These are phyloP conservation scores for Didymella exigua DNA, from an alignment of 2,329 filamentous ascomycete genomes.

Conservation along the genomic window DNA sequence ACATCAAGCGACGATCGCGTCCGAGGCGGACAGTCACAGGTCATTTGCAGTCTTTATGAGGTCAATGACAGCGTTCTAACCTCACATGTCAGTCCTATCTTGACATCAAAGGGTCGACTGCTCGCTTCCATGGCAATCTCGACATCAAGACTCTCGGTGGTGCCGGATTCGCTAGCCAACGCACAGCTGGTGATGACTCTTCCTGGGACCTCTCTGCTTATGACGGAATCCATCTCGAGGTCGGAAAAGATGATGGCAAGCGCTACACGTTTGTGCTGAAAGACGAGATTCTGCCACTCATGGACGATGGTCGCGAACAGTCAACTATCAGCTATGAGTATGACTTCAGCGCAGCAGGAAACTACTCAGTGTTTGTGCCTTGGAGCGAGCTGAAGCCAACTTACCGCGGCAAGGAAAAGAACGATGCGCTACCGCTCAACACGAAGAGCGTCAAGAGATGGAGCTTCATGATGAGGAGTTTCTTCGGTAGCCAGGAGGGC, in stretches of 20 bases:
- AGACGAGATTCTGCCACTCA: conserved; percentile 64
- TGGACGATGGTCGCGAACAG: conserved; percentile 70
- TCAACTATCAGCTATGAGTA: conserved; percentile 75
- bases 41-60: conserved; percentile 26
- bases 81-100: conserved; percentile 57
- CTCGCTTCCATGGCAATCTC: conserved; percentile 69
- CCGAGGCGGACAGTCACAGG: conserved; percentile 71
- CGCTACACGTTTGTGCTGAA: conserved; percentile 77
- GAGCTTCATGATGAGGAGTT: conserved; percentile 82
- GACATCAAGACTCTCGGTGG: conserved; percentile 78
- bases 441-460: conserved; percentile 67
- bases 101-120: conserved; percentile 47
- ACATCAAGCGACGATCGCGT: conserved; percentile 75
- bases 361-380: conserved; percentile 57
- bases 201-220: conserved; percentile 69
- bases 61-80: conserved; percentile 43
- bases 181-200: conserved; percentile 63
- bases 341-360: conserved; percentile 27
- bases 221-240: conserved; percentile 63
- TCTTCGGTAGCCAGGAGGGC: conserved; percentile 76
- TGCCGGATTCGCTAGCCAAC: conserved; percentile 81
- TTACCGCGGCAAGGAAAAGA: conserved; percentile 71
- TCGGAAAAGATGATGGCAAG: conserved; percentile 64
- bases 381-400: conserved; percentile 73
- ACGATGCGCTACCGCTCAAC: conserved; percentile 66